Evolutionary conservation across 352 stramenopile genomes (phyloP).

Genomic region (Pythium grandisporangium): DNA sequence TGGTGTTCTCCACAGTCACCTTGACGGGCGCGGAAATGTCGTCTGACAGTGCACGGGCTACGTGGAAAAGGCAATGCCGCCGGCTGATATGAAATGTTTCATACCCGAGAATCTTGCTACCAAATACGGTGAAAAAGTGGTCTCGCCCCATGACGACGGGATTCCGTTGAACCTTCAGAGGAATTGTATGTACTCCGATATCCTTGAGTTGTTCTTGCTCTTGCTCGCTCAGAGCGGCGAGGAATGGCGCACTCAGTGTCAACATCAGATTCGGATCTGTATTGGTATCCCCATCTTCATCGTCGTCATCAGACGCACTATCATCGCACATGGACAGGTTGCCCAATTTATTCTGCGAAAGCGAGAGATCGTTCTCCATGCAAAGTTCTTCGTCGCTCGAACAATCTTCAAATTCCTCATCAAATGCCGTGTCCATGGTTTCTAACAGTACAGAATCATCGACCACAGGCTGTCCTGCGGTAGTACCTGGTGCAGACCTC

Average conservation of each 20-base stretch:
- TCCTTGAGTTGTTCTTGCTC: slow-evolving; percentile 38
- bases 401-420: slow-evolving; percentile 17
- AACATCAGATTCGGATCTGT: slow-evolving; percentile 14
- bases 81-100: slow-evolving; percentile 51
- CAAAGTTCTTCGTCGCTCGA: slow-evolving; percentile 58
- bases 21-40: slow-evolving; percentile 22
- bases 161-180: slow-evolving; percentile 13
- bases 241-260: slow-evolving; percentile 28
- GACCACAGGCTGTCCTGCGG: no score
- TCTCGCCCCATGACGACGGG: slow-evolving; percentile 33
- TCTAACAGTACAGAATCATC: no score
- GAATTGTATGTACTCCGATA: slow-evolving; percentile 35
- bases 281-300: slow-evolving; percentile 8
- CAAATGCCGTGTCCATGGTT: slow-evolving; percentile 4
- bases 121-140: slow-evolving; percentile 59
- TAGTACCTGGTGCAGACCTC: no score
- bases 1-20: slow-evolving; percentile 58
- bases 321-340: slow-evolving; percentile 60
- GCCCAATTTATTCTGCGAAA: slow-evolving; percentile 58
- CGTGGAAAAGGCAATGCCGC: slow-evolving; percentile 53
- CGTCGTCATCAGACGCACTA: no score
- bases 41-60: slow-evolving; percentile 20
- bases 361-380: slow-evolving; percentile 47
- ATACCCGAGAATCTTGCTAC: slow-evolving; percentile 42
- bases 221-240: slow-evolving; percentile 22